Evolutionary conservation across 176 grass and related monocot genomes (phyloP).

Genomic region (Olyra latifolia): DNA sequence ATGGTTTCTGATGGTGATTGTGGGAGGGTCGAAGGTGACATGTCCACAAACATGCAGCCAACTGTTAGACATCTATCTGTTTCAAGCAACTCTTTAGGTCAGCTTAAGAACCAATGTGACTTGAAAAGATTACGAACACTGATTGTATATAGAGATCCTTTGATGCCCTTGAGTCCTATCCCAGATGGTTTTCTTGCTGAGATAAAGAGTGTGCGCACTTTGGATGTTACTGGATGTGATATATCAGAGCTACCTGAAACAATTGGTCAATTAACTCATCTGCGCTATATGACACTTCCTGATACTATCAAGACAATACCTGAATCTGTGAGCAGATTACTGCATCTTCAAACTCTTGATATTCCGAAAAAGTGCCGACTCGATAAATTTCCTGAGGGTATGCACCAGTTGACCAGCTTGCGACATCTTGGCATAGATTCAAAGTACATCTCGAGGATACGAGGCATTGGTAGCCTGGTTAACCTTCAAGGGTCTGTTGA

Average conservation of each 20-base stretch:
- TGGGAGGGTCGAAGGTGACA: conserved; percentile 29
- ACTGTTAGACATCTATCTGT: conserved; percentile 50
- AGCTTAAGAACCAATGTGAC: conserved; percentile 12
- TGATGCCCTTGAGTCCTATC: conserved; percentile 8
- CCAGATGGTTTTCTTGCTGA: conserved; percentile 34
- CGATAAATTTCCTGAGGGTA: conserved; percentile 28
- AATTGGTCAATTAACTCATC: conserved; percentile 44
- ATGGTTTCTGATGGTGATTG: conserved; percentile 55
- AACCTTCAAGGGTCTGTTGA: conserved; percentile 43
- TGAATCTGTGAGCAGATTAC: conserved; percentile 40
- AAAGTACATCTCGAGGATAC: conserved; percentile 36
- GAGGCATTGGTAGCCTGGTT: conserved; percentile 42
- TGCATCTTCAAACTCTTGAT: conserved; percentile 60
- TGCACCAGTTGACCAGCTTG: conserved; percentile 39
- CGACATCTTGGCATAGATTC: conserved; percentile 38
- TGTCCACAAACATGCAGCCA: conserved; percentile 10
- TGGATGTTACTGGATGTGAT: conserved; percentile 50
- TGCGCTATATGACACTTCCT: conserved; percentile 55
- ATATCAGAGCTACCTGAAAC: conserved; percentile 40
- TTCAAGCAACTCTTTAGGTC: conserved; percentile 30
- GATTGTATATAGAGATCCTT: conserved; percentile 34
- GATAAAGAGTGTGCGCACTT: conserved; percentile 34
- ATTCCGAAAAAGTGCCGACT: conserved; percentile 39
- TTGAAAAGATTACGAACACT: conserved; percentile 46
- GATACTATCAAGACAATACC: conserved; percentile 41